A percentile compares a stretch with the other conserved stretches of the same genome.
phyloP scores from a whole-genome alignment of 495 filamentous ascomycete genomes.

The Venustampulla echinocandica region DNA sequence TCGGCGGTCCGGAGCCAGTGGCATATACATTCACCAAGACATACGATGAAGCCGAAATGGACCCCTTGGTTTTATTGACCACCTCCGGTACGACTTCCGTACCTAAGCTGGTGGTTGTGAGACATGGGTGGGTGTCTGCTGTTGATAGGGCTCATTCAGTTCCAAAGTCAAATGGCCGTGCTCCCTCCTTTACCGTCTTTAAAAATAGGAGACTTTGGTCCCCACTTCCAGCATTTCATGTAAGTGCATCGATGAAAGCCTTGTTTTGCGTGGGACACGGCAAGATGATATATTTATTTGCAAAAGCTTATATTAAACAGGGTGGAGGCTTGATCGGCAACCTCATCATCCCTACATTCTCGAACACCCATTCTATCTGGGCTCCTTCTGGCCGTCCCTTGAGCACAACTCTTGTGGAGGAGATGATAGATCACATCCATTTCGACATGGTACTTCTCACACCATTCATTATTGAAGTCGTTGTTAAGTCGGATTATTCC shows the following conservation, averaged over 20 bases:
- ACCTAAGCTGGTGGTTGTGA: conserved; percentile 37
- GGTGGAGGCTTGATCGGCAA: too few relatives aligned
- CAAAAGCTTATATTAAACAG: not conserved
- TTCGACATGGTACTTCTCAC: conserved; percentile 1
- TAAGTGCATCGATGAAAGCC: not conserved
- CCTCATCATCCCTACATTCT: not conserved
- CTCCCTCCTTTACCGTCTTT: not conserved
- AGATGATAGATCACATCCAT: not conserved
- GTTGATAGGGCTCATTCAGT: not conserved
- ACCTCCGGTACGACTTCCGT: conserved; percentile 54
- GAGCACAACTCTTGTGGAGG: not conserved
- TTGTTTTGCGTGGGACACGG: not conserved
- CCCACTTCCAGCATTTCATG: not conserved
- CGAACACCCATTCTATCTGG: not conserved
- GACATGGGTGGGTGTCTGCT: conserved; percentile 12
- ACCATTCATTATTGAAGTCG: conserved; percentile 6
- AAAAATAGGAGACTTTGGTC: not conserved
- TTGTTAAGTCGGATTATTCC: conserved; percentile 7
- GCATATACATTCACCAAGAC: conserved; percentile 20
- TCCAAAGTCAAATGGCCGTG: not conserved
- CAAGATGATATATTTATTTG: not conserved
- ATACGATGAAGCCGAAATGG: conserved; percentile 20
- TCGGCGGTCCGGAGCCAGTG: not conserved
- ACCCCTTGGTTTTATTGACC: conserved; percentile 42
- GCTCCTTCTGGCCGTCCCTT: not conserved